Conservation (phyloP, 306 rosid species). For the Acacia crassicarpa region DNA sequence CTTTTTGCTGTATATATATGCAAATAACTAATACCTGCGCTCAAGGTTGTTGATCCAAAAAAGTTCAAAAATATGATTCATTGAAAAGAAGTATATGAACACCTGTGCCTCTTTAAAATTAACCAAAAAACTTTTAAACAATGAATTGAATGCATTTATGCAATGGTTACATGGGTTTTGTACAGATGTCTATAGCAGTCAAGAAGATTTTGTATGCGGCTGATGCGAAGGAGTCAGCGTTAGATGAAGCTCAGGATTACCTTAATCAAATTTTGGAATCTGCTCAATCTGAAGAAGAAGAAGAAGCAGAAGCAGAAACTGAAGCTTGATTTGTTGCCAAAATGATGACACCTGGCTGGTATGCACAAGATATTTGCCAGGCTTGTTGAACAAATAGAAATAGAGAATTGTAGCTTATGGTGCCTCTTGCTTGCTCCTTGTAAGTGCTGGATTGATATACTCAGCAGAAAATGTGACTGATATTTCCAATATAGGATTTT, state of each 20-base stretch:
- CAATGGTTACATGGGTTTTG: slow-evolving; percentile 1
- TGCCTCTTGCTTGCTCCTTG: slow-evolving; percentile 23
- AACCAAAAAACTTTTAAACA: background rate
- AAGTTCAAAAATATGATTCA: background rate
- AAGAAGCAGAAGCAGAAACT: slow-evolving; percentile 35
- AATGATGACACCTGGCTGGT: slow-evolving; percentile 28
- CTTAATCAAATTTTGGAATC: slow-evolving; percentile 38
- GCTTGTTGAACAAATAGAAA: slow-evolving; percentile 22
- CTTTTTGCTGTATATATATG: background rate
- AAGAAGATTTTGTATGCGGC: slow-evolving; percentile 94
- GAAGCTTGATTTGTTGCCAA: slow-evolving; percentile 38
- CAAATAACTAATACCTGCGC: background rate
- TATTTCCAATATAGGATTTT: slow-evolving; percentile 17
- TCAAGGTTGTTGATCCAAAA: background rate
- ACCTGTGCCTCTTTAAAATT: background rate
- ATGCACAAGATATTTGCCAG: slow-evolving; percentile 23
- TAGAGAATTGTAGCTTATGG: slow-evolving; percentile 30
- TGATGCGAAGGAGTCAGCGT: slow-evolving; percentile 84
- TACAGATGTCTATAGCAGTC: slow-evolving; percentile 81
- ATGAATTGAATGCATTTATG: slow-evolving; percentile 2
- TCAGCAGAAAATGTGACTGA: slow-evolving; percentile 25
- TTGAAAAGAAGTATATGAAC: background rate
- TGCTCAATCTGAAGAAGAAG: slow-evolving; percentile 9
- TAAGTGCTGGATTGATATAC: slow-evolving; percentile 30
- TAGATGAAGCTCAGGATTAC: slow-evolving; percentile 84